Evolutionary conservation across 1,284 basidiomycete genomes (phyloP).

Genomic region (Sphagnurus paluster): DNA sequence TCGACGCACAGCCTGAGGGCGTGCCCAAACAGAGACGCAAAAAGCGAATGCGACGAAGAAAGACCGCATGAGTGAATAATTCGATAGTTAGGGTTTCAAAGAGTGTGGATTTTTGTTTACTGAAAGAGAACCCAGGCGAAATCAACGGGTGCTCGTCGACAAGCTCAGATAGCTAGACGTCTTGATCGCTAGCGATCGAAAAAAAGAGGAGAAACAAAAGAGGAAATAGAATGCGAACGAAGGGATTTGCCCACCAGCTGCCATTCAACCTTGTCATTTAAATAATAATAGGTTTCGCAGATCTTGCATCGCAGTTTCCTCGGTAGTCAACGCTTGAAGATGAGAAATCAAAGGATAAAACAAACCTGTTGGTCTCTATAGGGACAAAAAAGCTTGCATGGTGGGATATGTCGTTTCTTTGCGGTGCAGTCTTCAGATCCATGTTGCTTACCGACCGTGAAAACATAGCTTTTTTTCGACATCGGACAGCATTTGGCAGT

Average conservation of each 20-base stretch:
- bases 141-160: background rate
- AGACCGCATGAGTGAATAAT: conserved; percentile 27
- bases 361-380: background rate
- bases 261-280: background rate
- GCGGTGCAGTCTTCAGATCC: too few species aligned
- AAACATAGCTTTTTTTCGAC: too few species aligned
- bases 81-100: conserved; percentile 15
- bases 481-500: too few species aligned
- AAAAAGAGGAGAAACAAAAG: conserved; percentile 16
- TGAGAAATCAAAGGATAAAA: conserved; percentile 17
- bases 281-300: background rate
- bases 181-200: conserved; percentile 32
- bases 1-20: conserved; percentile 35
- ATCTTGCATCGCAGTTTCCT: background rate
- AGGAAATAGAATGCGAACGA: conserved; percentile 1
- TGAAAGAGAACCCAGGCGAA: conserved; percentile 7
- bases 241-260: background rate
- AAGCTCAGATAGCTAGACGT: background rate
- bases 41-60: conserved; percentile 36
- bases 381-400: too few species aligned
- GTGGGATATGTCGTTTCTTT: too few species aligned
- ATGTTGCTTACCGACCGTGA: too few species aligned
- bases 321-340: too few species aligned
- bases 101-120: conserved; percentile 20
- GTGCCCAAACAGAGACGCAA: conserved; percentile 37